A percentile compares a stretch with the other conserved stretches of the same genome.
Conservation (phyloP, 2,329 filamentous ascomycete genomes). For the Chaetothyriales sp. region DNA sequence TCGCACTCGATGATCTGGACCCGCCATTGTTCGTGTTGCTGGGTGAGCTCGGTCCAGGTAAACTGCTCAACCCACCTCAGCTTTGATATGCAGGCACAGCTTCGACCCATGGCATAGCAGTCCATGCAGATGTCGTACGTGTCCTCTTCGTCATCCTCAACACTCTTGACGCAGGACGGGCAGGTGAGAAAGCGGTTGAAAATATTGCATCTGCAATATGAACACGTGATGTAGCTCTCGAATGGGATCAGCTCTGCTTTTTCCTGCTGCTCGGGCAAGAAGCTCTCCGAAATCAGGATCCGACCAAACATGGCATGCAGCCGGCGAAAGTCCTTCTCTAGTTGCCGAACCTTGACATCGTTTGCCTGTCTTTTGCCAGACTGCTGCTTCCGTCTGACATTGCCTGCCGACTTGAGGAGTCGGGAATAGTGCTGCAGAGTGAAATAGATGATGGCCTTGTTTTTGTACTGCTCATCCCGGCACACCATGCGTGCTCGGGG, state of each 20-base stretch:
- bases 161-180: constrained; percentile 59
- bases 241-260: constrained; percentile 65
- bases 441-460: constrained; percentile 88
- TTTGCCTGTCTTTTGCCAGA: constrained; percentile 26
- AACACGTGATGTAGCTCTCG: constrained; percentile 86
- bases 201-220: constrained; percentile 89
- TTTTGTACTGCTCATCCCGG: constrained; percentile 96
- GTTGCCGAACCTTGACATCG: constrained; percentile 47
- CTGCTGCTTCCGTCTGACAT: constrained; percentile 31
- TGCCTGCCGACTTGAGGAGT: constrained; percentile 44
- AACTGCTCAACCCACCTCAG: constrained; percentile 91
- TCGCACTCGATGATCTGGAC: constrained; percentile 62
- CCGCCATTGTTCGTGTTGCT: constrained; percentile 73
- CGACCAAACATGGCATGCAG: constrained; percentile 66
- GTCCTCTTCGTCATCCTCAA: constrained; percentile 59
- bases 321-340: constrained; percentile 70
- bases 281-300: constrained; percentile 75
- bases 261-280: constrained; percentile 47
- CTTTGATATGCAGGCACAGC: constrained; percentile 74
- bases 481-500: constrained; percentile 83
- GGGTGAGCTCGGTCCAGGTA: constrained; percentile 62
- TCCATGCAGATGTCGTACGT: constrained; percentile 97
- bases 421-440: constrained; percentile 65
- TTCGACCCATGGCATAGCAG: constrained; percentile 93
- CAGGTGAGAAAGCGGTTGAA: constrained; percentile 96